A percentile compares a stretch with the other conserved stretches of the same genome.
Evolutionary conservation across 2,329 filamentous ascomycete species (phyloP).

Genomic region (Fusarium incarnatum): DNA sequence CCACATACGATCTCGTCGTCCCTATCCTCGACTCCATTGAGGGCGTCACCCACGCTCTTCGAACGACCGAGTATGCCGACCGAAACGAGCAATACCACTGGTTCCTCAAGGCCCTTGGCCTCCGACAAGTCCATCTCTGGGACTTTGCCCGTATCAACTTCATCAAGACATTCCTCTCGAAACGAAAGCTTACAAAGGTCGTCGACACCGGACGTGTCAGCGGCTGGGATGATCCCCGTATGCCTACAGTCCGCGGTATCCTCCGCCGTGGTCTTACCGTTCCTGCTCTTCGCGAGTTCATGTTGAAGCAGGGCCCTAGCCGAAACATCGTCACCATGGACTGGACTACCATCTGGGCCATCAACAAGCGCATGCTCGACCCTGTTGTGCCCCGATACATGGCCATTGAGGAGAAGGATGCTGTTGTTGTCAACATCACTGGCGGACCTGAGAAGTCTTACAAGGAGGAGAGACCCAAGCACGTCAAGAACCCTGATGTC

Average conservation of each 20-base stretch:
- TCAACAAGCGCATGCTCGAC: constrained; percentile 87
- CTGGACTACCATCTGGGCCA: constrained; percentile 79
- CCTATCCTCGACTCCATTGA: constrained; percentile 84
- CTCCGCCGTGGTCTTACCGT: constrained; percentile 83
- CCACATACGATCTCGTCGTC: constrained; percentile 88
- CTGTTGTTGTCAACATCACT: constrained; percentile 76
- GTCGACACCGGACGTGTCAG: constrained; percentile 80
- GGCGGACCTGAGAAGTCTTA: constrained; percentile 73
- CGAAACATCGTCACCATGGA: constrained; percentile 88
- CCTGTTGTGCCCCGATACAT: constrained; percentile 80
- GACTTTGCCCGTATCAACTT: constrained; percentile 89
- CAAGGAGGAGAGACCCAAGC: constrained; percentile 83
- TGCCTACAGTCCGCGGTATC: constrained; percentile 86
- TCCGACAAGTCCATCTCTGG: constrained; percentile 85
- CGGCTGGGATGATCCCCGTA: constrained; percentile 89
- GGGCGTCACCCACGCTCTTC: constrained; percentile 84
- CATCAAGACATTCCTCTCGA: constrained; percentile 83
- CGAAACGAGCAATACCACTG: constrained; percentile 89
- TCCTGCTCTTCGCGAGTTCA: constrained; percentile 83
- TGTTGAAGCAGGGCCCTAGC: constrained; percentile 84
- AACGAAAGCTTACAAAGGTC: constrained; percentile 86
- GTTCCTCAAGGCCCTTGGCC: constrained; percentile 79
- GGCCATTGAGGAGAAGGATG: constrained; percentile 75
- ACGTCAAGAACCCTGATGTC: constrained; percentile 87
- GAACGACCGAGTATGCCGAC: constrained; percentile 89